A percentile compares a stretch with the other conserved stretches of the same genome.
Evolutionary conservation across 768 basidiomycete genomes (phyloP).

Genomic region (Neoboletus magnificus): DNA sequence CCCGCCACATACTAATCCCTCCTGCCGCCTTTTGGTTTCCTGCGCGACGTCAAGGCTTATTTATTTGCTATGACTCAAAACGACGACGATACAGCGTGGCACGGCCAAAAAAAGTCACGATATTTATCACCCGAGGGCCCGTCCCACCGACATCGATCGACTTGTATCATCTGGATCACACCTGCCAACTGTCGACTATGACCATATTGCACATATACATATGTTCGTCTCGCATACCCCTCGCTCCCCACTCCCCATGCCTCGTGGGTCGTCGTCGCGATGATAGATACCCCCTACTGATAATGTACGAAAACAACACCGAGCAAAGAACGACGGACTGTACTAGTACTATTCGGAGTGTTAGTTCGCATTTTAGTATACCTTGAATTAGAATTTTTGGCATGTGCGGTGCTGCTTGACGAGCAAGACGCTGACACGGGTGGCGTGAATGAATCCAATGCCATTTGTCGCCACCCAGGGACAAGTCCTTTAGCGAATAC

Average conservation of each 20-base stretch:
- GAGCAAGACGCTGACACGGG: conserved; percentile 1
- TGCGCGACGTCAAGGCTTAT: conserved; percentile 27
- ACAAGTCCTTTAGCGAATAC: conserved; percentile 15
- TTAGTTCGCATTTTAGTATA: conserved; percentile 34
- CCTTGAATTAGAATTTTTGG: conserved; percentile 37
- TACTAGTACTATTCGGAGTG: conserved; percentile 32
- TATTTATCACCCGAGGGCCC: conserved; percentile 25
- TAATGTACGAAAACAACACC: conserved; percentile 27
- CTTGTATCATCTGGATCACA: conserved; percentile 31
- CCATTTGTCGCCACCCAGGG: conserved; percentile 24
- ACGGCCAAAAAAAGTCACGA: conserved; percentile 19
- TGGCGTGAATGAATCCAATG: conserved; percentile 13
- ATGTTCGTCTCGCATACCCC: conserved; percentile 18
- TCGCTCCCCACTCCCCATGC: conserved; percentile 5
- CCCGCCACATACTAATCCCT: conserved; percentile 3
- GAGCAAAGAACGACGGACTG: conserved; percentile 30
- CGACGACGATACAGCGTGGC: conserved; percentile 24
- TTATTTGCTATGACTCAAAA: conserved; percentile 31
- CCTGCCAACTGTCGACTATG: conserved; percentile 25
- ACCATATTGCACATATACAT: conserved; percentile 30
- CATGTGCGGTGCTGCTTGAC: background rate
- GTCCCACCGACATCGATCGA: conserved; percentile 11
- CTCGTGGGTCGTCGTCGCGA: conserved; percentile 28
- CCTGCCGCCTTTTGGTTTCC: conserved; percentile 11
- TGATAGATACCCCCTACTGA: conserved; percentile 32